Evolutionary conservation across 2,329 filamentous ascomycete species (phyloP).

Genomic region (Pestalotiopsis sp.): DNA sequence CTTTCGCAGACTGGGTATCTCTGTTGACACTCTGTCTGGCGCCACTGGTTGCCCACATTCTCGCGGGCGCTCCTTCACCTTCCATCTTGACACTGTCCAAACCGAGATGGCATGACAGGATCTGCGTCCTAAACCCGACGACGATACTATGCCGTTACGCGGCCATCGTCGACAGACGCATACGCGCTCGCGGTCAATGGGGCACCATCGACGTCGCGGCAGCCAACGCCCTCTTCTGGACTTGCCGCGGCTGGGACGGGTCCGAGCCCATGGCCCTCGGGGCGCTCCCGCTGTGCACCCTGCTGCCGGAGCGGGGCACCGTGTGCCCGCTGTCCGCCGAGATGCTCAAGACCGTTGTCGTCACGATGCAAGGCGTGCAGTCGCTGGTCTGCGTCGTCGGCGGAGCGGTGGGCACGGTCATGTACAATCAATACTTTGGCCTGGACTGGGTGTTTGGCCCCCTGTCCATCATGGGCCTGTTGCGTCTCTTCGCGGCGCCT

Average conservation of each 20-base stretch:
- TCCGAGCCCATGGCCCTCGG: constrained; percentile 26
- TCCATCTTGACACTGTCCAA: constrained; percentile 18
- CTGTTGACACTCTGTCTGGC: constrained; percentile 32
- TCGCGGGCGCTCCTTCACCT: constrained; percentile 24
- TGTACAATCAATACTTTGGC: constrained; percentile 10
- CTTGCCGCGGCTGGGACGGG: constrained; percentile 33
- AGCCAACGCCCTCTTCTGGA: constrained; percentile 37
- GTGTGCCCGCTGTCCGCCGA: constrained; percentile 18
- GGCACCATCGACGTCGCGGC: constrained; percentile 27
- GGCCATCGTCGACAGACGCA: constrained; percentile 33
- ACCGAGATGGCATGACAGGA: constrained; percentile 30
- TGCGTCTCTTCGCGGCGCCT: neutral
- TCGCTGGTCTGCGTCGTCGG: constrained; percentile 7
- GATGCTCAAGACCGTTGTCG: constrained; percentile 22
- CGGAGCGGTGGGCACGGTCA: neutral
- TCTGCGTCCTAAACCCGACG: constrained; percentile 35
- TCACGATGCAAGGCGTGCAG: constrained; percentile 23
- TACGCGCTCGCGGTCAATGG: constrained; percentile 29
- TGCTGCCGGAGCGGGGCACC: constrained; percentile 16
- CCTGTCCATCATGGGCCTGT: constrained; percentile 8
- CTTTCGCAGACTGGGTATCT: constrained; percentile 30
- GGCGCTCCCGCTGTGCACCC: constrained; percentile 16
- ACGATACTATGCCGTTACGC: constrained; percentile 39
- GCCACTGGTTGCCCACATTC: constrained; percentile 32
- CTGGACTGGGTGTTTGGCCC: constrained; percentile 14